Evolutionary conservation across 106 monocot species (phyloP).

Genomic region (Allium fistulosum): DNA sequence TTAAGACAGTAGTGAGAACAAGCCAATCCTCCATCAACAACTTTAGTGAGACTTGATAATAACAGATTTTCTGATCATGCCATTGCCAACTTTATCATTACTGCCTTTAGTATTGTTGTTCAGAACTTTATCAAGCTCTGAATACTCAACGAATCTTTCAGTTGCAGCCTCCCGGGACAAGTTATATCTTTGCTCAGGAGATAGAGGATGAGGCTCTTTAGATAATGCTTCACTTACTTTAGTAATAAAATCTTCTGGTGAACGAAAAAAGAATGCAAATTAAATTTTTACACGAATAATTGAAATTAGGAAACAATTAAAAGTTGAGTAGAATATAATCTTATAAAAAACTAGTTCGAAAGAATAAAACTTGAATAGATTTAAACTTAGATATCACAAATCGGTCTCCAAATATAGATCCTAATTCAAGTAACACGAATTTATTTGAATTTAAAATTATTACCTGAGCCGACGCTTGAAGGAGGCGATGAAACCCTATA

Average conservation of each 20-base stretch:
- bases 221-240: constrained; percentile 67
- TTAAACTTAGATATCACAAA: too few relatives aligned
- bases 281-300: too few relatives aligned
- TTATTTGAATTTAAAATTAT: too few relatives aligned
- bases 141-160: constrained; percentile 74
- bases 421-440: too few relatives aligned
- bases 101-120: constrained; percentile 1
- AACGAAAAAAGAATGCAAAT: not conserved
- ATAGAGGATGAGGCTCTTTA: constrained; percentile 55
- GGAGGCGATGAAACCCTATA: too few relatives aligned
- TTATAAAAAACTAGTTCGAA: too few relatives aligned
- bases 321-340: too few relatives aligned
- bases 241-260: constrained; percentile 76
- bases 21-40: constrained; percentile 75
- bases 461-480: too few relatives aligned
- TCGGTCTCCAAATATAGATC: too few relatives aligned
- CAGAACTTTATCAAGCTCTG: constrained; percentile 74
- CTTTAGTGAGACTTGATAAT: constrained; percentile 47
- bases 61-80: constrained; percentile 34
- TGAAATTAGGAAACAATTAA: too few relatives aligned
- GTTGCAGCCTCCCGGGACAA: constrained; percentile 86
- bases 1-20: constrained; percentile 84
- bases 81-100: not conserved
- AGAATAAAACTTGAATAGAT: too few relatives aligned
- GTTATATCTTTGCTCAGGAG: too few relatives aligned